Evolutionary conservation across 2,329 filamentous ascomycete genomes (phyloP).

Genomic region (Fusarium nisikadoi): DNA sequence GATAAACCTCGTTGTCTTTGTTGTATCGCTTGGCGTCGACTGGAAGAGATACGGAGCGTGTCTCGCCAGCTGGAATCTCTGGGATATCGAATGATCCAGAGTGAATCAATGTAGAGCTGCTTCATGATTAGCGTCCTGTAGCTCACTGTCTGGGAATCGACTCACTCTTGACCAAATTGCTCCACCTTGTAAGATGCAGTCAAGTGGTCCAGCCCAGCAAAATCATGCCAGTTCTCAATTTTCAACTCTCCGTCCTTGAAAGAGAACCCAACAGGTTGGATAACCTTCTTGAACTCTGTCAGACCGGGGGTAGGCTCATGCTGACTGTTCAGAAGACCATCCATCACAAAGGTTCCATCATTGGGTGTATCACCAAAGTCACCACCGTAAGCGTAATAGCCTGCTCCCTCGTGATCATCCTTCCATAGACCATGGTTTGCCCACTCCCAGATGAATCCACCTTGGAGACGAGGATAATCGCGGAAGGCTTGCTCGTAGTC

Average conservation of each 20-base stretch:
- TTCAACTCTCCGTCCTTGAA: conserved; percentile 51
- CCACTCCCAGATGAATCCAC: conserved; percentile 76
- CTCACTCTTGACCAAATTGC: conserved; percentile 54
- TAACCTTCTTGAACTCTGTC: conserved; percentile 66
- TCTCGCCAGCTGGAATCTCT: conserved; percentile 52
- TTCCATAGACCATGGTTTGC: conserved; percentile 69
- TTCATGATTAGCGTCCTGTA: conserved; percentile 13
- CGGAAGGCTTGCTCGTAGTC: conserved; percentile 75
- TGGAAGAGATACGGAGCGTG: conserved; percentile 49
- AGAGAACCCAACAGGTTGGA: conserved; percentile 62
- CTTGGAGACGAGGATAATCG: conserved; percentile 69
- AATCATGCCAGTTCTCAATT: conserved; percentile 63
- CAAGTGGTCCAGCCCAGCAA: conserved; percentile 56
- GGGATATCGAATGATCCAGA: conserved; percentile 56
- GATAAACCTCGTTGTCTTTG: conserved; percentile 53
- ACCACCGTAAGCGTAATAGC: conserved; percentile 69
- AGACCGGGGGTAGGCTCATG: conserved; percentile 68
- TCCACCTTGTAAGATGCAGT: conserved; percentile 57
- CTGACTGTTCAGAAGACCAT: conserved; percentile 64
- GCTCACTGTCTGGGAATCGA: too few species aligned
- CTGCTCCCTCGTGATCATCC: conserved; percentile 56
- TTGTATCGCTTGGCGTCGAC: conserved; percentile 42
- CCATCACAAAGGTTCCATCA: conserved; percentile 71
- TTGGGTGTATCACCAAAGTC: conserved; percentile 71
- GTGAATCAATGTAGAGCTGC: conserved; percentile 40